These are phyloP conservation scores for Immersiella caudata DNA, from an alignment of 495 filamentous ascomycete genomes.

Conservation along the genomic window DNA sequence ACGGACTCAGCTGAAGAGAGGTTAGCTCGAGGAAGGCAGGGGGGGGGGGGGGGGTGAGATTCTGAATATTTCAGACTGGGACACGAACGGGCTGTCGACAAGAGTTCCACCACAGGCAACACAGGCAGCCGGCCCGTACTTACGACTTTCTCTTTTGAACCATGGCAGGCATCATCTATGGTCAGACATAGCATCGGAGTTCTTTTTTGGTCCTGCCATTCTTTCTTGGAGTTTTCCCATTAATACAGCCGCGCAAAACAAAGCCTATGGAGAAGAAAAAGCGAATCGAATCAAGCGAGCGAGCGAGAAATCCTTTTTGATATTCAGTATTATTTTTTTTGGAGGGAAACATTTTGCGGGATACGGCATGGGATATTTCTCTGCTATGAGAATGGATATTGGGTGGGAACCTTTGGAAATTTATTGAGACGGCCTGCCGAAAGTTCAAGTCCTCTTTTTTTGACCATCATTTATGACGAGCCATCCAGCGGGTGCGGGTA, in stretches of 20 bases:
- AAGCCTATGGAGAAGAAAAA: neutral
- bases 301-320: neutral
- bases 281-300: neutral
- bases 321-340: neutral
- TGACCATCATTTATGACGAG: neutral
- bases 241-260: neutral
- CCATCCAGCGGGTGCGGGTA: neutral
- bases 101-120: neutral
- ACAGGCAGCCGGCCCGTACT: neutral
- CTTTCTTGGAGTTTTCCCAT: neutral
- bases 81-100: neutral
- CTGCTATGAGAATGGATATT: neutral
- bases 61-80: neutral
- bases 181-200: conserved; percentile 22
- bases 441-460: neutral
- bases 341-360: neutral
- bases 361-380: neutral
- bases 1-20: neutral
- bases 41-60: neutral
- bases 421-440: neutral
- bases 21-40: neutral
- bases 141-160: neutral
- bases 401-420: neutral
- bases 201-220: conserved; percentile 10
- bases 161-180: conserved; percentile 1